phyloP scores from a whole-genome alignment of 371 early-diverging fungal species.

The Mortierella sp. region DNA sequence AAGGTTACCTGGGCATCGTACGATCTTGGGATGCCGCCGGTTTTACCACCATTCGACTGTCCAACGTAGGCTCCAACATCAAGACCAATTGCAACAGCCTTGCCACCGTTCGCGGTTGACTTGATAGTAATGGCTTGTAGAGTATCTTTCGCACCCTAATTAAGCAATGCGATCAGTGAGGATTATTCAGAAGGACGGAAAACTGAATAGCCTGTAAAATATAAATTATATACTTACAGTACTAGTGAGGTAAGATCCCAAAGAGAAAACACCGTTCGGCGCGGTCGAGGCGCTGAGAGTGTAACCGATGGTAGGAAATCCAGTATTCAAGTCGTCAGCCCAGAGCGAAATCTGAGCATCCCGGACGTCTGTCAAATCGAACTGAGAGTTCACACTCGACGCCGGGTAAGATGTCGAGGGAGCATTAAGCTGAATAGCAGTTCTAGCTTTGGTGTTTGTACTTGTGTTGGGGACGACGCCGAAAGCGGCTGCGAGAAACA shows the following conservation, averaged over 20 bases:
- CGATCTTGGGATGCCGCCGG: conserved; percentile 20
- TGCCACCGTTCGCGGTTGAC: conserved; percentile 13
- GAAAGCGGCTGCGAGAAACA: conserved; percentile 3
- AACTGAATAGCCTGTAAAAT: too few relatives aligned
- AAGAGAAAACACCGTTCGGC: too few relatives aligned
- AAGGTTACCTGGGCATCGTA: conserved; percentile 22
- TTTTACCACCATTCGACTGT: conserved; percentile 26
- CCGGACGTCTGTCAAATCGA: conserved; percentile 19
- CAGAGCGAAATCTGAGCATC: conserved; percentile 25
- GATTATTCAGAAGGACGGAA: too few relatives aligned
- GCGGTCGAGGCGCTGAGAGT: too few relatives aligned
- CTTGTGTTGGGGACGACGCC: conserved; percentile 12
- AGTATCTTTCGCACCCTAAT: conserved; percentile 4
- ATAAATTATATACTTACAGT: too few relatives aligned
- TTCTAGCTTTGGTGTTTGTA: conserved; percentile 3
- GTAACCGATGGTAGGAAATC: neutral
- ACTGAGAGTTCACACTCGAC: conserved; percentile 17
- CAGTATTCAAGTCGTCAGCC: neutral
- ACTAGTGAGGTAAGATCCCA: too few relatives aligned
- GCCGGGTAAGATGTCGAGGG: conserved; percentile 16
- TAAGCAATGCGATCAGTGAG: too few relatives aligned
- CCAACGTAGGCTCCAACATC: conserved; percentile 32
- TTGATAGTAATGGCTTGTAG: conserved; percentile 15
- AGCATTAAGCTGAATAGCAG: conserved; percentile 7
- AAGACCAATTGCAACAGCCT: conserved; percentile 32